Evolutionary conservation across 495 filamentous ascomycete genomes (phyloP).

Genomic region (Baudoinia panamericana): DNA sequence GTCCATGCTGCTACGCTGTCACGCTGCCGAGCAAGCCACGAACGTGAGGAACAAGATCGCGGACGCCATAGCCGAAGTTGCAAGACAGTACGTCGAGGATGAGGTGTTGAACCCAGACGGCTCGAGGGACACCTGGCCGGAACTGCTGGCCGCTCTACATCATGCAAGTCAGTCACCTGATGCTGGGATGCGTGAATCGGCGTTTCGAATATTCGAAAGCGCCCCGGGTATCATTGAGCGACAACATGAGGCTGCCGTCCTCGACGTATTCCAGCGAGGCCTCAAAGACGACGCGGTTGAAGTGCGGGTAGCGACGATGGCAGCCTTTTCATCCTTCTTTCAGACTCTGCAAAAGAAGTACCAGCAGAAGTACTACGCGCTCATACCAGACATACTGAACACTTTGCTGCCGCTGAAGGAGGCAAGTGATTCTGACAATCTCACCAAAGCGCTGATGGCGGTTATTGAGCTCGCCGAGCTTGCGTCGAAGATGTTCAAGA

Average conservation of each 20-base stretch:
- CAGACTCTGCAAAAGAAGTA: constrained; percentile 71
- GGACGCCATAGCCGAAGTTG: constrained; percentile 89
- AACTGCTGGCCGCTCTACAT: constrained; percentile 75
- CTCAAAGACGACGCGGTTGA: constrained; percentile 78
- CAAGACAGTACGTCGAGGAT: constrained; percentile 83
- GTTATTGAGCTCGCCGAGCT: constrained; percentile 88
- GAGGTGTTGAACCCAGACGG: constrained; percentile 12
- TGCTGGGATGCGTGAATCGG: constrained; percentile 67
- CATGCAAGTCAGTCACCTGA: constrained; percentile 74
- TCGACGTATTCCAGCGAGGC: constrained; percentile 72
- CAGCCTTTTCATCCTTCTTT: constrained; percentile 94
- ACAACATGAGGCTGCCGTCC: constrained; percentile 77
- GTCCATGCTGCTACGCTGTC: constrained; percentile 61
- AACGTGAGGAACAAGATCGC: constrained; percentile 86
- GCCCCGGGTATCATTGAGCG: constrained; percentile 94
- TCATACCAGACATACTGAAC: constrained; percentile 82
- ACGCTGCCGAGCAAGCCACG: constrained; percentile 54
- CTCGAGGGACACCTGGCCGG: constrained; percentile 61
- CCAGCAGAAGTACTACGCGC: constrained; percentile 70
- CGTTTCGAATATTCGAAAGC: constrained; percentile 87
- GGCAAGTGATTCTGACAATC: constrained; percentile 69
- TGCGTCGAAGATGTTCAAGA: constrained; percentile 92
- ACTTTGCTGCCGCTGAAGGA: constrained; percentile 89
- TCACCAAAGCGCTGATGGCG: constrained; percentile 76
- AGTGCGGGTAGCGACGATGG: constrained; percentile 87